phyloP scores from a whole-genome alignment of 2,329 filamentous ascomycete species.

The Chaetomium strumarium region DNA sequence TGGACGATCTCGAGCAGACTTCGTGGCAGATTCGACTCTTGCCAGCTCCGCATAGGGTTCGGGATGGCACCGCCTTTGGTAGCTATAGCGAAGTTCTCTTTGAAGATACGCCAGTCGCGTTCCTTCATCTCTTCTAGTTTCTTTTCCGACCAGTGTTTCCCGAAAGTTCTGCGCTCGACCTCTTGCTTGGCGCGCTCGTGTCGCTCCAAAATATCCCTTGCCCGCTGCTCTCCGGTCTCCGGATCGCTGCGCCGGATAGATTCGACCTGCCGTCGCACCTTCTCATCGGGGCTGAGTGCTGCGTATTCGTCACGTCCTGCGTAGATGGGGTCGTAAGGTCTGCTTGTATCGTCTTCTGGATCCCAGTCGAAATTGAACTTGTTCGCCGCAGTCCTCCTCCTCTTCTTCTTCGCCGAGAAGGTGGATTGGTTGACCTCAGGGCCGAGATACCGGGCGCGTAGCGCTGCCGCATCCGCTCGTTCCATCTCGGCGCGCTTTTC shows the following conservation, averaged over 20 bases:
- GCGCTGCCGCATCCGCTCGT: conserved; percentile 64
- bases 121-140: conserved; percentile 88
- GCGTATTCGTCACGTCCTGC: conserved; percentile 56
- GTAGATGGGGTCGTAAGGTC: conserved; percentile 76
- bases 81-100: conserved; percentile 95
- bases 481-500: conserved; percentile 34
- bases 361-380: conserved; percentile 99
- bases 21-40: conserved; percentile 74
- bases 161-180: conserved; percentile 66
- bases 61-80: conserved; percentile 90
- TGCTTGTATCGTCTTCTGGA: conserved; percentile 83
- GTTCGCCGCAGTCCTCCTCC: conserved; percentile 83
- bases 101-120: conserved; percentile 98
- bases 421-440: conserved; percentile 75
- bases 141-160: conserved; percentile 97
- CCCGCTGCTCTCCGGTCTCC: conserved; percentile 70
- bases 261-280: conserved; percentile 54
- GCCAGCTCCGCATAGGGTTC: conserved; percentile 93
- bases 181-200: conserved; percentile 71
- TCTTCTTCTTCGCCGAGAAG: conserved; percentile 94
- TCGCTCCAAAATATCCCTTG: conserved; percentile 77
- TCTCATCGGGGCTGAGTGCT: conserved; percentile 42
- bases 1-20: conserved; percentile 75
- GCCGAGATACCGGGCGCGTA: conserved; percentile 84
- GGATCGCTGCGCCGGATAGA: conserved; percentile 69